Evolutionary conservation across 2,329 filamentous ascomycete genomes (phyloP), one percentile per base, ranked within the genome.

Genomic region (Paecilomyces fulvus): DNA sequence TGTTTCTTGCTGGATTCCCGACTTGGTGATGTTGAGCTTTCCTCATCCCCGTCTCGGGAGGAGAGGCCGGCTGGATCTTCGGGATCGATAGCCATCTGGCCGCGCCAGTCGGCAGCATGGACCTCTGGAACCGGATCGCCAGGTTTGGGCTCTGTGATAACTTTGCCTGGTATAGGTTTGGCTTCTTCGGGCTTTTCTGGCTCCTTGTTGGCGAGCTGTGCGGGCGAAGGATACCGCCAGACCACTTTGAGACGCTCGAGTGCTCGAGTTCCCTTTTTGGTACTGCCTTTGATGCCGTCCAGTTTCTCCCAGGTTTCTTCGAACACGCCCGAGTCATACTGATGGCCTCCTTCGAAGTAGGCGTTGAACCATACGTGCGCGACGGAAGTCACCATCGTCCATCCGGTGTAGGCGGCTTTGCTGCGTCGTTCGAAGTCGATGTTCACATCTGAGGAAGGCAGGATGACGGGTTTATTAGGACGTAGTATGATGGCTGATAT

Each of bases 351-450:
- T 74, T 97, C 94, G 65, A 97, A 97, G 73, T 86, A 97, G 1
- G 86, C 79, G 67, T 99, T 99, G 78, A 96, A 96, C 94, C 94
- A 99, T 14, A 96, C 89, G 66, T 97, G 92, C 0, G 92, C 92
- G 9, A 97, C 86, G 0, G 92, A 86, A 0, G 92, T 96, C 3
- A 96, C 90, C 85, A 97, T 90, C 0, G 90, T 91, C 63, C 90
- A 83, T 0, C 90, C 88, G 6, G 81, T 81, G 65, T 88, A 89
- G 1, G 88, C 85, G 2, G 88, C 85, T 65, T 87, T 88, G 73
- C 91, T 95, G 33, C 92, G 85, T 7, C 90, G 83, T 74, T 97
- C 92, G 23, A 96, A 84, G 52, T 91, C 86, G 61, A 97, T 88
- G 70, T 95, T 96, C 63, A 97, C 81, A 67, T 97, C 94, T 69